These are phyloP conservation scores for Rubia yunnanensis DNA, from an alignment of 257 asterid genomes.

Conservation along the genomic window DNA sequence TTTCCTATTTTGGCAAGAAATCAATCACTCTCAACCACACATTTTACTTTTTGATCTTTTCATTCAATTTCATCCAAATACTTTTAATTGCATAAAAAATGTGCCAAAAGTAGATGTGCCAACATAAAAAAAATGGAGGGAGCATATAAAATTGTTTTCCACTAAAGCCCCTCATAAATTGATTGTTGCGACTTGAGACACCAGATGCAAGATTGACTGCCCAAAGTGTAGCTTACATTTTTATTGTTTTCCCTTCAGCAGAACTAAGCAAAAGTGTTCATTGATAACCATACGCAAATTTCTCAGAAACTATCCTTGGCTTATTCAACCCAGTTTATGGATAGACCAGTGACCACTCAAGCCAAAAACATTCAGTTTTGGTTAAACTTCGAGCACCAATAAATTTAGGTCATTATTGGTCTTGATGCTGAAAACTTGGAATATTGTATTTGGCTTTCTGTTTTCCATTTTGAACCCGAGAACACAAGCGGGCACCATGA, in stretches of 20 bases:
- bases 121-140: no score
- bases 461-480: no score
- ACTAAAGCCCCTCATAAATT: neutral
- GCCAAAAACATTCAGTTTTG: neutral
- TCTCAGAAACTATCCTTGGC: neutral
- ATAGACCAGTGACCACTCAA: neutral
- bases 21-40: no score
- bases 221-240: no score
- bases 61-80: no score
- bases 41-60: no score
- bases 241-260: neutral
- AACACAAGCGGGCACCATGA: neutral
- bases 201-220: neutral
- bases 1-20: no score
- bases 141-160: neutral
- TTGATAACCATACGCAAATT: neutral
- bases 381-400: neutral
- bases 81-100: no score
- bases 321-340: neutral
- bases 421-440: neutral
- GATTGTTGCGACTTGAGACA: neutral
- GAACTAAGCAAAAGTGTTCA: neutral
- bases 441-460: neutral
- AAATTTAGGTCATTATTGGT: neutral
- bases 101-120: no score